phyloP scores from a whole-genome alignment of 2,329 filamentous ascomycete genomes.

The Cryphonectria radicalis region DNA sequence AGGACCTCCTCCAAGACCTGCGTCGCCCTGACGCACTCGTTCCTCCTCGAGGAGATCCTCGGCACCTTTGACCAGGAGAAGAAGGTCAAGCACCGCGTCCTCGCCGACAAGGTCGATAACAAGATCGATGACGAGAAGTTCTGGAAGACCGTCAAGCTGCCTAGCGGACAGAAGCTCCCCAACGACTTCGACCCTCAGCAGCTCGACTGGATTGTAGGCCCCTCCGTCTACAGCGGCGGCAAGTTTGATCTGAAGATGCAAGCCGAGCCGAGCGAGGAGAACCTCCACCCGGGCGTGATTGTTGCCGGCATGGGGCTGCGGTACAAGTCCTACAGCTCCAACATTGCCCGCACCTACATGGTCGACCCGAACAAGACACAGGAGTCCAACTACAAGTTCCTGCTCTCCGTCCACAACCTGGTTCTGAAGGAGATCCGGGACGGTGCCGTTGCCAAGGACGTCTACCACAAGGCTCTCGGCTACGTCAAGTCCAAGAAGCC shows the following conservation, averaged over 20 bases:
- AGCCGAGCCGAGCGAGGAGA: conserved; percentile 77
- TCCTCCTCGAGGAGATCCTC: conserved; percentile 98
- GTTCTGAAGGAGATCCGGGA: conserved; percentile 90
- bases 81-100: conserved; percentile 86
- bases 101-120: conserved; percentile 85
- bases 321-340: conserved; percentile 94
- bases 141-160: conserved; percentile 78
- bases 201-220: conserved; percentile 92
- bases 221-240: conserved; percentile 91
- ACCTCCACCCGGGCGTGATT: conserved; percentile 89
- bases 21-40: conserved; percentile 91
- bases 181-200: conserved; percentile 85
- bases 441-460: conserved; percentile 82
- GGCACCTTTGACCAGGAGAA: conserved; percentile 94
- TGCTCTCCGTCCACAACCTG: conserved; percentile 82
- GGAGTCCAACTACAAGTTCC: conserved; percentile 89
- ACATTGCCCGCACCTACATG: conserved; percentile 90
- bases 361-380: conserved; percentile 97
- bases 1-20: conserved; percentile 93
- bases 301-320: conserved; percentile 88
- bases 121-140: conserved; percentile 95
- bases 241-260: conserved; percentile 89
- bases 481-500: conserved; percentile 89
- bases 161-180: conserved; percentile 75
- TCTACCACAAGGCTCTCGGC: conserved; percentile 84